Evolutionary conservation across 2,329 filamentous ascomycete genomes (phyloP).

Genomic region (Blastomyces gilchristii): DNA sequence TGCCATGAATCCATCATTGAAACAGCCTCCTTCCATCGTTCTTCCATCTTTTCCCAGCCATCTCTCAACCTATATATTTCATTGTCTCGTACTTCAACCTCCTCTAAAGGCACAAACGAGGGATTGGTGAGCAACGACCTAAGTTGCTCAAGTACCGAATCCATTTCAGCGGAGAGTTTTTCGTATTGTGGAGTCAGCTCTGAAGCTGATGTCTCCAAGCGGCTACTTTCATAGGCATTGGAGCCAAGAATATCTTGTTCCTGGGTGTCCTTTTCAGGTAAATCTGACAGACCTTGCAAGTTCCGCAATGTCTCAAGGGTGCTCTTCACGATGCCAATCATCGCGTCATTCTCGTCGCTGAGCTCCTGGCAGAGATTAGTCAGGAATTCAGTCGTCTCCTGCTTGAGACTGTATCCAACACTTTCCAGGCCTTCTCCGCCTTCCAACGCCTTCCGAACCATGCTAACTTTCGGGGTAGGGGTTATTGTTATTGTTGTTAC

Average conservation of each 20-base stretch:
- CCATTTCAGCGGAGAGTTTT: slow-evolving; percentile 60
- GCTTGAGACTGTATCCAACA: slow-evolving; percentile 59
- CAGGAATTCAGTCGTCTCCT: slow-evolving; percentile 85
- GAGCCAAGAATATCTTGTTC: slow-evolving; percentile 22
- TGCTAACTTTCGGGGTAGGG: slow-evolving; percentile 29
- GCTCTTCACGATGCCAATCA: slow-evolving; percentile 61
- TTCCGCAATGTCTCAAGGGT: slow-evolving; percentile 60
- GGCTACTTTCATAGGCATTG: slow-evolving; percentile 11
- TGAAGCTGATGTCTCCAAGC: slow-evolving; percentile 21
- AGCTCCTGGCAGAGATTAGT: slow-evolving; percentile 72
- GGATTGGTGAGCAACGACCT: slow-evolving; percentile 82
- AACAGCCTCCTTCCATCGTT: slow-evolving; percentile 79
- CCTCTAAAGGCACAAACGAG: slow-evolving; percentile 89
- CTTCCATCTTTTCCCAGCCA: slow-evolving; percentile 91
- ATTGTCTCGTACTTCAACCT: slow-evolving; percentile 83
- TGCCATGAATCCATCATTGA: slow-evolving; percentile 89
- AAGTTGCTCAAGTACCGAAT: slow-evolving; percentile 68
- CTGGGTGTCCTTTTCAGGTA: slow-evolving; percentile 20
- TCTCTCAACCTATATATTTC: slow-evolving; percentile 74
- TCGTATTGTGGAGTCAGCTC: slow-evolving; percentile 54
- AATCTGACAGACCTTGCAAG: slow-evolving; percentile 42
- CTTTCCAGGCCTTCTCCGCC: slow-evolving; percentile 40
- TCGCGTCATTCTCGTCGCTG: slow-evolving; percentile 81
- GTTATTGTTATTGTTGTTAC: slow-evolving; percentile 41
- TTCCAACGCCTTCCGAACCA: slow-evolving; percentile 17